phyloP scores from a whole-genome alignment of 2,329 filamentous ascomycete genomes.

The Monosporascus sp. region DNA sequence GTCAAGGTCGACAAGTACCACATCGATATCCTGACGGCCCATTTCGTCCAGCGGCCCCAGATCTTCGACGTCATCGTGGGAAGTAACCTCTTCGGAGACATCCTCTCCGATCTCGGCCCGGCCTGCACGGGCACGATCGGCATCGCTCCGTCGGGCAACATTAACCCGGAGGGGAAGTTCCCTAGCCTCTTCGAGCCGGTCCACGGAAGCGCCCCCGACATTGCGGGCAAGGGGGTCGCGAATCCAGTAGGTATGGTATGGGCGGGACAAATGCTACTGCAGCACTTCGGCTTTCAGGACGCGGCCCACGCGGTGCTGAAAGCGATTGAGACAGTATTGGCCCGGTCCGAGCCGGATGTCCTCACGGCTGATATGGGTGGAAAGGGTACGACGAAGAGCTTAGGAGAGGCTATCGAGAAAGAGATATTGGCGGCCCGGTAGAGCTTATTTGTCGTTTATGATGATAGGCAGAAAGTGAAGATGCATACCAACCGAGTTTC shows the following conservation, averaged over 20 bases:
- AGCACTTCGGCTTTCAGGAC: conserved; percentile 54
- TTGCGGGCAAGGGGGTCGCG: conserved; percentile 56
- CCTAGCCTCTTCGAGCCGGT: conserved; percentile 61
- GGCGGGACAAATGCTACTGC: conserved; percentile 64
- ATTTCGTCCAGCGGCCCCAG: conserved; percentile 53
- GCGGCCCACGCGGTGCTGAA: conserved; percentile 41
- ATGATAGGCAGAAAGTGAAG: too few species aligned
- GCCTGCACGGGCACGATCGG: conserved; percentile 61
- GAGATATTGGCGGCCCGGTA: conserved; percentile 15
- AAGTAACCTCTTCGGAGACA: conserved; percentile 56
- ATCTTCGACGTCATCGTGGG: conserved; percentile 57
- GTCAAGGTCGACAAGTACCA: conserved; percentile 57
- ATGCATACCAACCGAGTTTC: too few species aligned
- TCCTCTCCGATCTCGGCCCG: conserved; percentile 59
- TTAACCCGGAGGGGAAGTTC: conserved; percentile 54
- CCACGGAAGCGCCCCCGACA: conserved; percentile 59
- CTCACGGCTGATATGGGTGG: conserved; percentile 58
- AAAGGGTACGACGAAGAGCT: conserved; percentile 47
- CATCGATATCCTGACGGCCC: conserved; percentile 58
- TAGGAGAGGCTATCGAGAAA: conserved; percentile 46
- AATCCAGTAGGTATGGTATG: conserved; percentile 64
- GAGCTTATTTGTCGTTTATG: too few species aligned
- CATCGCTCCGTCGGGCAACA: conserved; percentile 58
- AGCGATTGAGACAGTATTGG: conserved; percentile 24
- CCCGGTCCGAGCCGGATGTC: conserved; percentile 40